Evolutionary conservation across 2,329 filamentous ascomycete species (phyloP), one percentile per base, ranked within the genome.

Genomic region (Penicillium sp.): DNA sequence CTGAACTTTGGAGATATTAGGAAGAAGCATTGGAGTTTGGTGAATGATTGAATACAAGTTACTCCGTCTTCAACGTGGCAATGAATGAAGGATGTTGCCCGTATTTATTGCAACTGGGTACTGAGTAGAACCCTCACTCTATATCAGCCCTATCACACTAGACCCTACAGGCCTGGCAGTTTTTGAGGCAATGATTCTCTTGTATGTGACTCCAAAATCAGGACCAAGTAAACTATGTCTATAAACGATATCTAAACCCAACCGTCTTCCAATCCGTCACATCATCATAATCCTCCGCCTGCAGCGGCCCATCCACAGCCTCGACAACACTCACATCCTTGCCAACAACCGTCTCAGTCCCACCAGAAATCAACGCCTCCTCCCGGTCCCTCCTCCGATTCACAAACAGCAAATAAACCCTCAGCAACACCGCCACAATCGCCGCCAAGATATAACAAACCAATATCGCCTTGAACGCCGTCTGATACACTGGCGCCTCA

Each of bases 211-310:
- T n/a, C n/a, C n/a, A n/a, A n/a, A n/a, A n/a, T n/a, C n/a, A n/a
- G n/a, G n/a, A n/a, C n/a, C n/a, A n/a, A n/a, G n/a, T n/a, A n/a
- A n/a, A n/a, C n/a, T 33, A 51, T 20, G n/a, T n/a, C 43, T 61
- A 81, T 24, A 81, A 64, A 26, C 83, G 77, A 67, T 86, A 86
- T 43, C 82, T 77, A 60, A 86, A 86, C 0, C 83, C 83, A 18
- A 77, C 66, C 1, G 77, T 83, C 38, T 83, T 77, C 79, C 81
- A 84, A 63, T 86, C 83, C 1, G 83, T 85, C 2, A 81, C 68
- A 65, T 86, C 82, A 20, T 83, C 81, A 56, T 82, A 81, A 57
- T 81, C 79, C 53, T 77, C 74, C 0, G 75, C 70, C 18, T 71
- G 67, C 21, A 80, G 63, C 68, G 68, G 65, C 12, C 72, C 63